These are phyloP conservation scores for Penicillium sp. DNA, from an alignment of 2,329 filamentous ascomycete genomes.

Conservation along the genomic window DNA sequence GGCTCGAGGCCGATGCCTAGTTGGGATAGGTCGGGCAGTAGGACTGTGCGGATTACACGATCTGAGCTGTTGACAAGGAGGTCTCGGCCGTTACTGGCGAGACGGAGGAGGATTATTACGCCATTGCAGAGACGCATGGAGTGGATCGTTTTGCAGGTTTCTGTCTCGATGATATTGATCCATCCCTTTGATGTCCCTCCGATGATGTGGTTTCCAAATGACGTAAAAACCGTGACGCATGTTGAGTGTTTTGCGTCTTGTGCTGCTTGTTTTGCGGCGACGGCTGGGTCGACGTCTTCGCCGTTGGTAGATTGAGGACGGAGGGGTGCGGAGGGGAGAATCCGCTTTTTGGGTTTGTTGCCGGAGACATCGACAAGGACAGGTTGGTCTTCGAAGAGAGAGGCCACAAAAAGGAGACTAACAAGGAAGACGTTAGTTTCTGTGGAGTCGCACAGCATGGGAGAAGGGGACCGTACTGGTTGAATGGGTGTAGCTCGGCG, in stretches of 20 bases:
- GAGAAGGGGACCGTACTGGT: conserved; percentile 63
- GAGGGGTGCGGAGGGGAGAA: conserved; percentile 77
- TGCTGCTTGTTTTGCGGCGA: conserved; percentile 79
- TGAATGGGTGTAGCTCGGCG: conserved; percentile 87
- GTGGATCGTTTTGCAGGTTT: conserved; percentile 78
- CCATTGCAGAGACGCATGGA: conserved; percentile 84
- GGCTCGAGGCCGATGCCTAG: conserved; percentile 64
- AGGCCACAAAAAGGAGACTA: conserved; percentile 81
- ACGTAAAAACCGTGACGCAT: conserved; percentile 85
- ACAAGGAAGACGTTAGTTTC: conserved; percentile 3
- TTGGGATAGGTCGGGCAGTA: conserved; percentile 71
- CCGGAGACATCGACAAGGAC: conserved; percentile 78
- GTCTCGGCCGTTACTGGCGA: conserved; percentile 80
- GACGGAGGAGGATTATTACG: conserved; percentile 80
- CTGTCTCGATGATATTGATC: conserved; percentile 88
- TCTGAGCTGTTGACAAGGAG: conserved; percentile 91
- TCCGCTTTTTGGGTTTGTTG: conserved; percentile 68
- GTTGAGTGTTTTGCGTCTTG: conserved; percentile 95
- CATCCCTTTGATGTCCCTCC: conserved; percentile 93
- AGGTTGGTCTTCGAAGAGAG: conserved; percentile 90
- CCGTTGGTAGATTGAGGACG: conserved; percentile 63
- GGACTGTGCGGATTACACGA: conserved; percentile 88
- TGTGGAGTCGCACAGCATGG: neutral
- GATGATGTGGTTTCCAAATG: conserved; percentile 81
- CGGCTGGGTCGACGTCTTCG: conserved; percentile 58